phyloP scores from a whole-genome alignment of 768 basidiomycete genomes.

The Pisolithus orientalis region DNA sequence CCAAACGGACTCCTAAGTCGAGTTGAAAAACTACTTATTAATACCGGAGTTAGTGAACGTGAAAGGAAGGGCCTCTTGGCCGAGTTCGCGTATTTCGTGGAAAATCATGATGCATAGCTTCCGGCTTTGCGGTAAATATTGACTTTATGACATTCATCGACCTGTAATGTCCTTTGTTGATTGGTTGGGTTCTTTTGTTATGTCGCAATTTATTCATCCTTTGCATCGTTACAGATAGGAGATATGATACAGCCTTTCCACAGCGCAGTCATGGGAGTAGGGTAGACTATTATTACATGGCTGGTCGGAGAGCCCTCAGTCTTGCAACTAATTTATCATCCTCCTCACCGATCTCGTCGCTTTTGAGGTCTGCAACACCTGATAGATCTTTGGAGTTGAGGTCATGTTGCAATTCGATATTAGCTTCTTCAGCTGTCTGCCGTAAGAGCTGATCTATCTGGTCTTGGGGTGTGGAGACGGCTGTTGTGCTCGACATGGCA shows the following conservation, averaged over 20 bases:
- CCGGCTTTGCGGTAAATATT: too few relatives aligned
- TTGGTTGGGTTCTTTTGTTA: too few relatives aligned
- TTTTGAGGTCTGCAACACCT: constrained; percentile 45
- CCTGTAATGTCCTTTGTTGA: too few relatives aligned
- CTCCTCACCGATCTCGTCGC: constrained; percentile 63
- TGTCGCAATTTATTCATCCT: too few relatives aligned
- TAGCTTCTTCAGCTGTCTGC: constrained; percentile 94
- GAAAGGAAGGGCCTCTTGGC: constrained; percentile 48
- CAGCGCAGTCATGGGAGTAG: not conserved
- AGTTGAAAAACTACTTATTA: constrained; percentile 53
- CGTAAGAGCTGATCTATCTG: constrained; percentile 90
- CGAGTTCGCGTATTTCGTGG: constrained; percentile 54
- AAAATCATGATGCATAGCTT: constrained; percentile 21
- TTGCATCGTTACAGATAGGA: too few relatives aligned
- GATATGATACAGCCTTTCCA: not conserved
- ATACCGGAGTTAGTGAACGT: constrained; percentile 42
- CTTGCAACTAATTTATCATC: constrained; percentile 80
- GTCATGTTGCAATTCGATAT: constrained; percentile 92
- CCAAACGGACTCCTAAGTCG: constrained; percentile 61
- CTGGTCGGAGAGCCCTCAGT: constrained; percentile 80
- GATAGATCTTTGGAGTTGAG: constrained; percentile 60
- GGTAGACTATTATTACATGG: constrained; percentile 35
- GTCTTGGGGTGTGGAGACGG: constrained; percentile 91
- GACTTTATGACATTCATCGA: too few relatives aligned
- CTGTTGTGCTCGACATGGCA: constrained; percentile 89